These are phyloP conservation scores for Kodamaea jinghongensis DNA, from an alignment of 805 yeast genomes.

Conservation along the genomic window DNA sequence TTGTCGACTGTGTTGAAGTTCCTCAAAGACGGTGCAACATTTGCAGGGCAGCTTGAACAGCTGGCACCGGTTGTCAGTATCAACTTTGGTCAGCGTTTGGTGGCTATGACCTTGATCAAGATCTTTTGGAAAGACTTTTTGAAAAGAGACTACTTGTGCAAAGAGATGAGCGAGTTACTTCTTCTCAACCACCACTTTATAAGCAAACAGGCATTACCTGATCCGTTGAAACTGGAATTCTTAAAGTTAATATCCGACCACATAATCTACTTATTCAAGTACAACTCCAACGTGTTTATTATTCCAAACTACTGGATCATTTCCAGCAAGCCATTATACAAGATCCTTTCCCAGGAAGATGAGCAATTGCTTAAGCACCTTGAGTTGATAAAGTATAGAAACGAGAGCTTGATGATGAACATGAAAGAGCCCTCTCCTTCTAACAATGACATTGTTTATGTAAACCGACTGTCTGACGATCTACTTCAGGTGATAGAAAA, in stretches of 20 bases:
- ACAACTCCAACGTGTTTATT: slow-evolving; percentile 58
- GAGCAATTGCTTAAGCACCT: slow-evolving; percentile 44
- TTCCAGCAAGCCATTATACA: slow-evolving; percentile 48
- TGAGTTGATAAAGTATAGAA: slow-evolving; percentile 61
- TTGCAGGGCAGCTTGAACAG: slow-evolving; percentile 22
- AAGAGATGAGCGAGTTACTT: slow-evolving; percentile 62
- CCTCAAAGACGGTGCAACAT: slow-evolving; percentile 36
- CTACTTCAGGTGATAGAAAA: slow-evolving; percentile 31
- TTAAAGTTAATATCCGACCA: slow-evolving; percentile 26
- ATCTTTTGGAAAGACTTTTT: slow-evolving; percentile 72
- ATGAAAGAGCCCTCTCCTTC: slow-evolving; percentile 17
- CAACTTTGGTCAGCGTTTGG: slow-evolving; percentile 35
- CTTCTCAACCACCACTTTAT: slow-evolving; percentile 46
- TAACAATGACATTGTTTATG: slow-evolving; percentile 16
- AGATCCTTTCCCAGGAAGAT: slow-evolving; percentile 25
- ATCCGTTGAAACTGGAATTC: slow-evolving; percentile 28
- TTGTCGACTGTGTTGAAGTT: slow-evolving; percentile 61
- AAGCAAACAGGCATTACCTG: slow-evolving; percentile 3
- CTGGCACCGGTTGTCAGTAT: slow-evolving; percentile 17
- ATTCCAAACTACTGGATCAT: slow-evolving; percentile 62
- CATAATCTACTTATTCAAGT: slow-evolving; percentile 43
- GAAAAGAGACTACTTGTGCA: slow-evolving; percentile 54
- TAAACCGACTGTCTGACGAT: slow-evolving; percentile 27
- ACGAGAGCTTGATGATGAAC: slow-evolving; percentile 67
- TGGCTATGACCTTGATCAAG: slow-evolving; percentile 48